phyloP scores from a whole-genome alignment of 345 rosid species.

The Streptanthus diversifolius region DNA sequence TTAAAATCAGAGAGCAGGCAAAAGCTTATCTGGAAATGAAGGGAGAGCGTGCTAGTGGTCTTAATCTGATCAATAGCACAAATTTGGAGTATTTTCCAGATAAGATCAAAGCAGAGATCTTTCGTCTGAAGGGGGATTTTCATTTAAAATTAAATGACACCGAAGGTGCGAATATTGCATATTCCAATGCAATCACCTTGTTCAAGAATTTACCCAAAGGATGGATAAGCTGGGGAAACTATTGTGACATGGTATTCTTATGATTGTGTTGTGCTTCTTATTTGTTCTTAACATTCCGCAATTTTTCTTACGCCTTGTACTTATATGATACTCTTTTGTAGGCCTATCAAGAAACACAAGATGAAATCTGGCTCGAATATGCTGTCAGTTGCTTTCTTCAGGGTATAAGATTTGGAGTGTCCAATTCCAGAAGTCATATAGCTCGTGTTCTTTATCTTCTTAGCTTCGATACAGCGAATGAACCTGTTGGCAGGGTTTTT shows the following conservation, averaged over 20 bases:
- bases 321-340: slow-evolving; percentile 38
- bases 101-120: slow-evolving; percentile 88
- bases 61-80: slow-evolving; percentile 82
- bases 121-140: slow-evolving; percentile 89
- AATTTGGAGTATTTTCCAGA: slow-evolving; percentile 87
- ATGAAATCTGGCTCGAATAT: slow-evolving; percentile 95
- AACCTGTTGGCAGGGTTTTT: slow-evolving; percentile 92
- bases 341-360: slow-evolving; percentile 83
- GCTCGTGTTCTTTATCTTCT: slow-evolving; percentile 96
- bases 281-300: background rate
- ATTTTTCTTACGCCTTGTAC: background rate
- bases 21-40: slow-evolving; percentile 90
- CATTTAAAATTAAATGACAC: slow-evolving; percentile 68
- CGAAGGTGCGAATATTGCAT: slow-evolving; percentile 76
- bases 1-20: slow-evolving; percentile 97
- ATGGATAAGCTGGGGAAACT: slow-evolving; percentile 99
- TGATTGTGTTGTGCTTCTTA: background rate
- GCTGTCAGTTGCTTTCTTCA: slow-evolving; percentile 98
- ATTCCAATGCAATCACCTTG: slow-evolving; percentile 78
- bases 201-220: slow-evolving; percentile 93
- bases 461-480: slow-evolving; percentile 89
- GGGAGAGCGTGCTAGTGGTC: slow-evolving; percentile 86
- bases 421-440: slow-evolving; percentile 91
- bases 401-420: slow-evolving; percentile 92
- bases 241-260: slow-evolving; percentile 83